These are phyloP conservation scores for Irpex rosettiformis DNA, from an alignment of 1,284 basidiomycete genomes.

Conservation along the genomic window DNA sequence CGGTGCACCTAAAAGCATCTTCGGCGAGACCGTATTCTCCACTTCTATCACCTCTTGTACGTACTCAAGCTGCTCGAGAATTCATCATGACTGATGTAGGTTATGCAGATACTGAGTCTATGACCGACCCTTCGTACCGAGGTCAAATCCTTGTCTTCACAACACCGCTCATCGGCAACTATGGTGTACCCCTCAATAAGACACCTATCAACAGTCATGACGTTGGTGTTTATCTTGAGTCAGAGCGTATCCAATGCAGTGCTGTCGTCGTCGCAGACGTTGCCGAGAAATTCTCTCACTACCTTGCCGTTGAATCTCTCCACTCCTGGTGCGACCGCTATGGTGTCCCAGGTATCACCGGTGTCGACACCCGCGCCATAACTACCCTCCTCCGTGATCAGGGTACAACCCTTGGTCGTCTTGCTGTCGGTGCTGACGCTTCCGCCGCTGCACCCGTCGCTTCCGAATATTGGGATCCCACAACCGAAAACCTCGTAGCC, in stretches of 20 bases:
- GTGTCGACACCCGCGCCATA: slow-evolving; percentile 96
- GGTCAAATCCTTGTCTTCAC: slow-evolving; percentile 99
- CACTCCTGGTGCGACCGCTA: slow-evolving; percentile 92
- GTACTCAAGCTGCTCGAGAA: not conserved
- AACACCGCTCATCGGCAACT: slow-evolving; percentile 97
- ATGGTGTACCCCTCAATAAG: slow-evolving; percentile 89
- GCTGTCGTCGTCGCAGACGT: slow-evolving; percentile 94
- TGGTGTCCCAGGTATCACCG: slow-evolving; percentile 91
- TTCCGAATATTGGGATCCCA: slow-evolving; percentile 90
- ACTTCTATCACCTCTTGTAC: slow-evolving; percentile 97
- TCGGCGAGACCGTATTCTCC: slow-evolving; percentile 98
- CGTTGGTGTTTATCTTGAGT: slow-evolving; percentile 91
- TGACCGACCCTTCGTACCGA: slow-evolving; percentile 99
- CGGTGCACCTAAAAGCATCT: slow-evolving; percentile 85
- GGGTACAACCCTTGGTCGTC: slow-evolving; percentile 92
- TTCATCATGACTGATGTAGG: too few species aligned
- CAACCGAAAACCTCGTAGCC: slow-evolving; percentile 88
- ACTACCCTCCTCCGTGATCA: slow-evolving; percentile 93
- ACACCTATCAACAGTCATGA: slow-evolving; percentile 75
- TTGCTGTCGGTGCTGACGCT: slow-evolving; percentile 82
- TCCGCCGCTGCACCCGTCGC: slow-evolving; percentile 54
- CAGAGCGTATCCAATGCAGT: slow-evolving; percentile 85
- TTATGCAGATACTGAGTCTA: slow-evolving; percentile 96
- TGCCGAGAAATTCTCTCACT: slow-evolving; percentile 93
- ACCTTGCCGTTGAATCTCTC: slow-evolving; percentile 90